Evolutionary conservation across 1,284 basidiomycete species (phyloP).

Genomic region (Cryptococcus neoformans): DNA sequence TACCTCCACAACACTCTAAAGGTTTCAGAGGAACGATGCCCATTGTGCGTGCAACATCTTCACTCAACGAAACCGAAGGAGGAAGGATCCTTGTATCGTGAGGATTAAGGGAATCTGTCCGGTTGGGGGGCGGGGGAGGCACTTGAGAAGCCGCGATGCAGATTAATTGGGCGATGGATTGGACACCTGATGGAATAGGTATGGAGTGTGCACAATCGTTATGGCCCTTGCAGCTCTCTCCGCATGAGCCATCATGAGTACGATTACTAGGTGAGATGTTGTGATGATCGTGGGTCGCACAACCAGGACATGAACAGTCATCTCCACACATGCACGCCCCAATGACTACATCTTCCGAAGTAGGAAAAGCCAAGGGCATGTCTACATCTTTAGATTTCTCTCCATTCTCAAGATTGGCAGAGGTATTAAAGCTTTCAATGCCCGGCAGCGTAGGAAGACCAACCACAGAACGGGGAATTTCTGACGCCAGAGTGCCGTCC

Average conservation of each 20-base stretch:
- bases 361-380: constrained; percentile 38
- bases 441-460: constrained; percentile 27
- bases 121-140: constrained; percentile 22
- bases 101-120: constrained; percentile 21
- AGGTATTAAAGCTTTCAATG: constrained; percentile 37
- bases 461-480: constrained; percentile 38
- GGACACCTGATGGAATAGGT: constrained; percentile 43
- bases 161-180: constrained; percentile 46
- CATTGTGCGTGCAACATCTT: constrained; percentile 35
- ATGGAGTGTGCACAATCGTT: constrained; percentile 44
- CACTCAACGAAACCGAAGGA: constrained; percentile 27
- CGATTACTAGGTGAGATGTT: constrained; percentile 6
- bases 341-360: constrained; percentile 40
- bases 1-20: constrained; percentile 49
- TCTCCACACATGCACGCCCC: constrained; percentile 49
- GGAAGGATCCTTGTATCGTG: constrained; percentile 42
- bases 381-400: constrained; percentile 34
- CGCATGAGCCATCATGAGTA: constrained; percentile 25
- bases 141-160: constrained; percentile 43
- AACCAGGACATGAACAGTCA: constrained; percentile 48
- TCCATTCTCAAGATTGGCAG: constrained; percentile 24
- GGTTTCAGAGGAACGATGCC: constrained; percentile 45
- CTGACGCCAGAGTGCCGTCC: constrained; percentile 31
- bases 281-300: constrained; percentile 39
- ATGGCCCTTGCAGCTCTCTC: constrained; percentile 35